A percentile compares a stretch with the other conserved stretches of the same genome.
These are phyloP conservation scores for Lepidopterella palustris DNA, from an alignment of 495 filamentous ascomycete species.

Conservation along the genomic window DNA sequence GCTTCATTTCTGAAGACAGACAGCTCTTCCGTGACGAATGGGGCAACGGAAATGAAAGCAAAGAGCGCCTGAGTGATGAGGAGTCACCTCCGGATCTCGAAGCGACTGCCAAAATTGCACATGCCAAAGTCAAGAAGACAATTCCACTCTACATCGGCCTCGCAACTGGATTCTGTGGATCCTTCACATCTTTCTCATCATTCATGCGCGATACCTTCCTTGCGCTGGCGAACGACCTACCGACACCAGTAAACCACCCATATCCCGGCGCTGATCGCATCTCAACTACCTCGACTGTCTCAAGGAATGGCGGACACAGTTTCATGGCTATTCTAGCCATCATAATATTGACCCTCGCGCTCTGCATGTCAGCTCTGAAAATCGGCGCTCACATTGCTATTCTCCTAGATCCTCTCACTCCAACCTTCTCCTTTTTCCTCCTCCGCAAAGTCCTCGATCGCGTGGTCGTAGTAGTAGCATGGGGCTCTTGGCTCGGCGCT, in stretches of 20 bases:
- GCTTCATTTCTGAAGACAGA: conserved; percentile 75
- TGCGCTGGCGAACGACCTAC: conserved; percentile 70
- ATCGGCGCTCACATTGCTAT: conserved; percentile 74
- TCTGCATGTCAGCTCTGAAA: conserved; percentile 62
- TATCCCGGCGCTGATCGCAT: conserved; percentile 17
- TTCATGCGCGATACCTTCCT: conserved; percentile 83
- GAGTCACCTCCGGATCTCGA: conserved; percentile 31
- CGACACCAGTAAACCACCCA: conserved; percentile 42
- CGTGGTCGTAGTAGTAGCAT: conserved; percentile 54
- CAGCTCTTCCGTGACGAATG: conserved; percentile 67
- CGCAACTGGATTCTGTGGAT: conserved; percentile 89
- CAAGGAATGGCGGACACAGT: conserved; percentile 71
- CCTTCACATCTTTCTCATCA: conserved; percentile 84
- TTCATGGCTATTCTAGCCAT: conserved; percentile 74
- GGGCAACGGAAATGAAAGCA: conserved; percentile 38
- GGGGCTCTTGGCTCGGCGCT: conserved; percentile 72
- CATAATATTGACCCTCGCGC: conserved; percentile 57
- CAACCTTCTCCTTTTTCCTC: conserved; percentile 52
- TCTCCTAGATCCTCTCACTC: conserved; percentile 48
- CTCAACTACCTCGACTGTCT: conserved; percentile 18
- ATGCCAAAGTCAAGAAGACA: conserved; percentile 57
- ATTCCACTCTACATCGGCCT: conserved; percentile 89
- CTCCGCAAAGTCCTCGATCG: conserved; percentile 58
- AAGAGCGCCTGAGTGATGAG: conserved; percentile 22
- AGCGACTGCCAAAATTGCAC: conserved; percentile 18